phyloP scores from a whole-genome alignment of 2,329 filamentous ascomycete genomes.

The Alternaria alternata region DNA sequence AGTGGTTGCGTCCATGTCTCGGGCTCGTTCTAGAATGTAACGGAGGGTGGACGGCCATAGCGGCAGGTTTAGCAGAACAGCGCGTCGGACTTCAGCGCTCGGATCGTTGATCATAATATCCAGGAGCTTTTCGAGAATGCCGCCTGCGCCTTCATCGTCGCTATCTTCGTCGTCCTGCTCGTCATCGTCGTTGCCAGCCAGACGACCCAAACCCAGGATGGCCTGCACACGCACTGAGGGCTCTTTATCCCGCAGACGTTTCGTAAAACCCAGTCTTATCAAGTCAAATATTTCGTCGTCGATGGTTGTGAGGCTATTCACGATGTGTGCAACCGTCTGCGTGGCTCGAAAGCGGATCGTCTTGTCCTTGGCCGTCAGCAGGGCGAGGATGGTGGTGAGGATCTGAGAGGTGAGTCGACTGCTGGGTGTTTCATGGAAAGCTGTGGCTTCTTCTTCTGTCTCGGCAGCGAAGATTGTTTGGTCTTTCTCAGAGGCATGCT shows the following conservation, averaged over 20 bases:
- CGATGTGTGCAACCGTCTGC: constrained; percentile 87
- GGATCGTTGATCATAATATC: constrained; percentile 93
- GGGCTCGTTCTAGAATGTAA: constrained; percentile 86
- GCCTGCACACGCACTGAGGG: constrained; percentile 91
- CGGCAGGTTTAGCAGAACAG: constrained; percentile 88
- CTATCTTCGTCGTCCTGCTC: constrained; percentile 72
- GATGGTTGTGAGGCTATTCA: constrained; percentile 90
- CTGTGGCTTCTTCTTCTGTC: constrained; percentile 72
- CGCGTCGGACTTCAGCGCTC: constrained; percentile 89
- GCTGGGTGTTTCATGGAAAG: constrained; percentile 82
- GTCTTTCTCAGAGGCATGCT: constrained; percentile 68
- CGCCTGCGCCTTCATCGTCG: constrained; percentile 70
- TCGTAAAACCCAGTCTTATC: constrained; percentile 79
- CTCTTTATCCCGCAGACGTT: constrained; percentile 92
- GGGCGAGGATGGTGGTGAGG: constrained; percentile 74
- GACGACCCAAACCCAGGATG: constrained; percentile 83
- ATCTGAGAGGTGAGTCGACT: constrained; percentile 79
- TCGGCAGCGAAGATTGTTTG: constrained; percentile 41
- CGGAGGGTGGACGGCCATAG: constrained; percentile 83
- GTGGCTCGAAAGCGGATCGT: constrained; percentile 88
- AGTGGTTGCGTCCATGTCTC: constrained; percentile 86
- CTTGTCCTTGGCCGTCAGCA: constrained; percentile 91
- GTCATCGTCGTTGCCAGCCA: constrained; percentile 73
- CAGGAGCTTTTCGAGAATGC: constrained; percentile 81
- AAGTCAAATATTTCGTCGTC: constrained; percentile 91